phyloP scores from a whole-genome alignment of 805 yeast species.

The Candida bentonensis region DNA sequence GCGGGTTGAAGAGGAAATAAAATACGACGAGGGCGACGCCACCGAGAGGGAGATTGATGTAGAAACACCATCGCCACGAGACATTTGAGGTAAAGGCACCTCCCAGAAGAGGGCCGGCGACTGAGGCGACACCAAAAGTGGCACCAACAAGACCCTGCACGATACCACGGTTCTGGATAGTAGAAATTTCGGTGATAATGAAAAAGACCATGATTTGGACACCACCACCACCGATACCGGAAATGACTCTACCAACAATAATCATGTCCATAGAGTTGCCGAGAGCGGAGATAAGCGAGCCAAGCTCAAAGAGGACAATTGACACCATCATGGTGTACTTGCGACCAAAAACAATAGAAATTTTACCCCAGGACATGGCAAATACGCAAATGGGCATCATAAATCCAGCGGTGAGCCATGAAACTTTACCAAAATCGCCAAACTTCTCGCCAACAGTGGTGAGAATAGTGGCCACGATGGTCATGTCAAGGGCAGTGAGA shows the following conservation, averaged over 20 bases:
- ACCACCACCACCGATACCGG: conserved; percentile 64
- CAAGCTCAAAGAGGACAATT: conserved; percentile 26
- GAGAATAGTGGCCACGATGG: conserved; percentile 40
- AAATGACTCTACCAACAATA: conserved; percentile 56
- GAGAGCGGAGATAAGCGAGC: conserved; percentile 32
- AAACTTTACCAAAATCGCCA: conserved; percentile 27
- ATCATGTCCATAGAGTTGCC: conserved; percentile 35
- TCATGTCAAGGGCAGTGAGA: conserved; percentile 31
- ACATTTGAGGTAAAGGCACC: conserved; percentile 47
- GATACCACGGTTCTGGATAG: conserved; percentile 23
- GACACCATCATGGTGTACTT: conserved; percentile 25
- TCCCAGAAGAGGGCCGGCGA: conserved; percentile 47
- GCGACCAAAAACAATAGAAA: conserved; percentile 36
- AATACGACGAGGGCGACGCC: conserved; percentile 33
- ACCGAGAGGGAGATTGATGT: conserved; percentile 53
- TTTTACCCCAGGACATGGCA: conserved; percentile 50
- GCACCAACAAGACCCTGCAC: conserved; percentile 17
- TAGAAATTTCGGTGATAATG: conserved; percentile 42
- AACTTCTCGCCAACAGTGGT: conserved; percentile 39
- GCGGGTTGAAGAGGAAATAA: conserved; percentile 28
- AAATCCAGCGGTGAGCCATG: conserved; percentile 56
- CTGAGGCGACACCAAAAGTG: conserved; percentile 19
- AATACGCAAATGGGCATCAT: conserved; percentile 47
- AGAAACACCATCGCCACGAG: conserved; percentile 71
- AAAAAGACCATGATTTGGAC: conserved; percentile 43